Conservation (phyloP, 331 rosid species). For the Pyrus hybrid region DNA sequence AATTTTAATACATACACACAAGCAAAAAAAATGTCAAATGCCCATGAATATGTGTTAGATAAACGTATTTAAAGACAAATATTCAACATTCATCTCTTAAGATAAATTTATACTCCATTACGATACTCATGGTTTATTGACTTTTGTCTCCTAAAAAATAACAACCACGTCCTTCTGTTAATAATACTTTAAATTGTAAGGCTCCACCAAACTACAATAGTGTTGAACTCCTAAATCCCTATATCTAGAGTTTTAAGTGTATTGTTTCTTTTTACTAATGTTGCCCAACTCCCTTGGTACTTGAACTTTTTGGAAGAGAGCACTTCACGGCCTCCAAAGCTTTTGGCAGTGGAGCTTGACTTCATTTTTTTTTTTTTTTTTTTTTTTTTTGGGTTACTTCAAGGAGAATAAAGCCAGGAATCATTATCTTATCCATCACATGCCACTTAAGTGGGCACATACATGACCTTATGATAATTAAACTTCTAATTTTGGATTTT, state of each 20-base stretch:
- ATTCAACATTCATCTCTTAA: too few species aligned
- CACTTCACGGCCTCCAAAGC: neutral
- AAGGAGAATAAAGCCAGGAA: neutral
- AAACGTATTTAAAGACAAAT: too few species aligned
- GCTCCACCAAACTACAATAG: too few species aligned
- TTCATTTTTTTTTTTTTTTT: neutral
- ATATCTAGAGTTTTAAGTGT: neutral
- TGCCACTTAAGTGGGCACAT: neutral
- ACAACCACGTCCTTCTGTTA: too few species aligned
- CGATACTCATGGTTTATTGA: too few species aligned
- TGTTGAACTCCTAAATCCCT: neutral
- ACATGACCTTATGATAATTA: neutral
- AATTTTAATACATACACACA: too few species aligned
- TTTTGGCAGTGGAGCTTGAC: neutral
- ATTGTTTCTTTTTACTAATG: neutral
- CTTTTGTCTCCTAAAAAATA: too few species aligned
- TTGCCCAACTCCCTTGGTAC: neutral
- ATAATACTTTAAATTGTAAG: too few species aligned
- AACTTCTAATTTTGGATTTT: neutral
- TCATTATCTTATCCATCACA: neutral
- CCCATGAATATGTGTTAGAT: too few species aligned
- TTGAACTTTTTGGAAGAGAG: neutral
- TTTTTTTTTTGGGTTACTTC: neutral
- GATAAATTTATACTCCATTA: too few species aligned
- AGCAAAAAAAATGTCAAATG: too few species aligned